Conservation (phyloP, 306 rosid species). For the Canavalia ensiformis region DNA sequence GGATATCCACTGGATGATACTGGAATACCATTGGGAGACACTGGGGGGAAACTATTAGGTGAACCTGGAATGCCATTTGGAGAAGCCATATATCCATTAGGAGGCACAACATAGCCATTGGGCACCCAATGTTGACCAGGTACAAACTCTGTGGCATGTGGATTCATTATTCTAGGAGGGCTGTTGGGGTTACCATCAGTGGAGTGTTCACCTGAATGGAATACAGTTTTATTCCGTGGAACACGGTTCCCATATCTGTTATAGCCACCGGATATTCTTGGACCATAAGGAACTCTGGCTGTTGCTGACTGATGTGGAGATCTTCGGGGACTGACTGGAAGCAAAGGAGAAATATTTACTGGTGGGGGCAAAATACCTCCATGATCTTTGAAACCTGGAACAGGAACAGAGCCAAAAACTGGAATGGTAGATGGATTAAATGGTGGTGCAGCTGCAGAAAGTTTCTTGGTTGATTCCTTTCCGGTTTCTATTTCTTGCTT, state of each 20-base stretch:
- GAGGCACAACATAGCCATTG: constrained; percentile 80
- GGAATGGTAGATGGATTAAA: constrained; percentile 90
- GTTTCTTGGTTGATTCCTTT: constrained; percentile 91
- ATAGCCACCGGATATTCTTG: constrained; percentile 89
- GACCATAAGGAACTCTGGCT: constrained; percentile 96
- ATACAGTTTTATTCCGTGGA: constrained; percentile 74
- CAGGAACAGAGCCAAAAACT: constrained; percentile 72
- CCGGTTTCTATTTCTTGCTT: constrained; percentile 75
- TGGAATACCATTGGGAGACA: constrained; percentile 66
- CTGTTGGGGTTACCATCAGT: constrained; percentile 76
- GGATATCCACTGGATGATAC: constrained; percentile 69
- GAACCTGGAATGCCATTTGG: constrained; percentile 67
- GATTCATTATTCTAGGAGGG: constrained; percentile 90
- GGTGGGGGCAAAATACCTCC: constrained; percentile 97
- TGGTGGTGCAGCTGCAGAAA: constrained; percentile 97
- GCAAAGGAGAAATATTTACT: constrained; percentile 86
- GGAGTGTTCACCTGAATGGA: constrained; percentile 65
- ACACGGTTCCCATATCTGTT: constrained; percentile 82
- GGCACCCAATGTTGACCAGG: constrained; percentile 88
- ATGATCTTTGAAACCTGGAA: constrained; percentile 79
- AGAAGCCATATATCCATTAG: constrained; percentile 68
- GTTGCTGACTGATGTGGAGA: constrained; percentile 98
- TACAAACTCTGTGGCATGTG: constrained; percentile 95
- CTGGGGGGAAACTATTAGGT: constrained; percentile 71
- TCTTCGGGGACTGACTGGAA: constrained; percentile 82